These are phyloP conservation scores for Alternaria hordeiaustralica DNA, from an alignment of 2,329 filamentous ascomycete genomes.

Conservation along the genomic window DNA sequence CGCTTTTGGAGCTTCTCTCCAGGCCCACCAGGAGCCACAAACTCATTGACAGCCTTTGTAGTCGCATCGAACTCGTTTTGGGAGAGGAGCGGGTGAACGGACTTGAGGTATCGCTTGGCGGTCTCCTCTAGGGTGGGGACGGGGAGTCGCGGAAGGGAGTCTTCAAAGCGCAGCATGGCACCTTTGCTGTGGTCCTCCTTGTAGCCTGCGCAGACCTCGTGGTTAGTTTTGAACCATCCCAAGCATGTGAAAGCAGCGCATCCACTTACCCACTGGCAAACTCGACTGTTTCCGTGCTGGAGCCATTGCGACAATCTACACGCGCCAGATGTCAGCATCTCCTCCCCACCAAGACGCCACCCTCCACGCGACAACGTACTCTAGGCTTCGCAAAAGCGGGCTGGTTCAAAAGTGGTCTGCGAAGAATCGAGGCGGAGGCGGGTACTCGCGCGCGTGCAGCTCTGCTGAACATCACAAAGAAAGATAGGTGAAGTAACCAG, in stretches of 20 bases:
- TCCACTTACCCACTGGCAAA: constrained; percentile 54
- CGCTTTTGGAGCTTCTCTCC: constrained; percentile 88
- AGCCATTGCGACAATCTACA: constrained; percentile 46
- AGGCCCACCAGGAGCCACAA: constrained; percentile 83
- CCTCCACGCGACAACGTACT: constrained; percentile 26
- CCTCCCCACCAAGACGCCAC: background rate
- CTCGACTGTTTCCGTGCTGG: constrained; percentile 52
- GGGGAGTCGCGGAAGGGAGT: constrained; percentile 80
- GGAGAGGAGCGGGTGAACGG: constrained; percentile 75
- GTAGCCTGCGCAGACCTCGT: constrained; percentile 64
- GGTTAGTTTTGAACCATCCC: constrained; percentile 6
- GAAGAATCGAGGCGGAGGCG: constrained; percentile 48
- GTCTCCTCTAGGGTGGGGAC: constrained; percentile 86
- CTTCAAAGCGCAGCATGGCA: constrained; percentile 82
- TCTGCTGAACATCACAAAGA: constrained; percentile 50
- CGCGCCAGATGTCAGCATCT: constrained; percentile 12
- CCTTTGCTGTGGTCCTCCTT: constrained; percentile 80
- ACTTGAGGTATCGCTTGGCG: constrained; percentile 78
- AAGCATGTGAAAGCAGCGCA: constrained; percentile 19
- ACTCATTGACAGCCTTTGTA: constrained; percentile 84
- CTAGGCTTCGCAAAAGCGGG: constrained; percentile 32
- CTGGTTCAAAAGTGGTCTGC: constrained; percentile 37
- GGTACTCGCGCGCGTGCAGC: constrained; percentile 48
- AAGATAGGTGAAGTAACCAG: constrained; percentile 11
- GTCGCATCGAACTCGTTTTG: constrained; percentile 72